phyloP scores from a whole-genome alignment of 202 grass and related monocot genomes.

The Panicum hallii region DNA sequence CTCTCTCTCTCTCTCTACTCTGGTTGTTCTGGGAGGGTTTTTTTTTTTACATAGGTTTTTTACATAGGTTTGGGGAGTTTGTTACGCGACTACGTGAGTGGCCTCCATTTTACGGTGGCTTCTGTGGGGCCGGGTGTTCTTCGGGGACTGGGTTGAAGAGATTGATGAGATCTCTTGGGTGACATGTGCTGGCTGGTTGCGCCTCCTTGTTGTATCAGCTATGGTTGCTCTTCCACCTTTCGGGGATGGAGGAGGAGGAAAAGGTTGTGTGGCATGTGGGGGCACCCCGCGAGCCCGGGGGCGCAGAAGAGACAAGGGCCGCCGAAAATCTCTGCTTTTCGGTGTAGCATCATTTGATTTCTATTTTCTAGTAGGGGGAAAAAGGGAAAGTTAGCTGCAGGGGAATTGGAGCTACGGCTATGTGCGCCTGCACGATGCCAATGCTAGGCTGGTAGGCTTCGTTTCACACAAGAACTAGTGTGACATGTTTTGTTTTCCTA shows the following conservation, averaged over 20 bases:
- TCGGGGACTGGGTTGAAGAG: constrained; percentile 2
- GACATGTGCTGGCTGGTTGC: constrained; percentile 16
- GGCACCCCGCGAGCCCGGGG: neutral
- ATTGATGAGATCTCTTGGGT: constrained; percentile 23
- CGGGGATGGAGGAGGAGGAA: neutral
- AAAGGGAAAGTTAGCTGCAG: constrained; percentile 16
- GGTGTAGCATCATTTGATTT: constrained; percentile 33
- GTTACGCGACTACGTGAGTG: neutral
- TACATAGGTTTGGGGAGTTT: neutral
- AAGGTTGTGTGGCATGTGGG: constrained; percentile 39
- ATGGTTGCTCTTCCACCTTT: constrained; percentile 16
- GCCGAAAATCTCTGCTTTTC: constrained; percentile 21
- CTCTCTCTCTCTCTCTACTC: neutral
- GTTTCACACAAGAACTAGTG: constrained; percentile 19
- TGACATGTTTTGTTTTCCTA: neutral
- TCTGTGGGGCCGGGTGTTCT: neutral
- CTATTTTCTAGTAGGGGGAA: neutral
- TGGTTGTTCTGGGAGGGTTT: neutral
- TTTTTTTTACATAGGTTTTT: too few species aligned
- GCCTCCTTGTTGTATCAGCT: constrained; percentile 22
- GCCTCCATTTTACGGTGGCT: neutral
- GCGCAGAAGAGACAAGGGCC: constrained; percentile 51
- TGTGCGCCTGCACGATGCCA: neutral
- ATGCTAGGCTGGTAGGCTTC: constrained; percentile 17
- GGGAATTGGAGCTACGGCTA: constrained; percentile 30